Evolutionary conservation across 148 eudicot species (phyloP).

Genomic region (Gaultheria prostrata): DNA sequence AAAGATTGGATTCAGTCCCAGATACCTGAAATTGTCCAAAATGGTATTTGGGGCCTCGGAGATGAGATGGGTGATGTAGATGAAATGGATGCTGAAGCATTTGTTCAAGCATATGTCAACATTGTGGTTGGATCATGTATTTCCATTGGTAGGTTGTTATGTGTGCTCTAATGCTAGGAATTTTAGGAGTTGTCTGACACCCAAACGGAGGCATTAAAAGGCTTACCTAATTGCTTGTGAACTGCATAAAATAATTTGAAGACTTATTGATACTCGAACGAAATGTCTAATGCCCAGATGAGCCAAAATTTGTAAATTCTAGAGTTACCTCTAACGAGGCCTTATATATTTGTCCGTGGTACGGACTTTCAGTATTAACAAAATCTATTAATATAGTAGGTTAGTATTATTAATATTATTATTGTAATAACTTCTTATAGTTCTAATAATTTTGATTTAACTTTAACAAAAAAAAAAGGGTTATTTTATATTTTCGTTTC

Average conservation of each 20-base stretch:
- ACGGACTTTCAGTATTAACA: background rate
- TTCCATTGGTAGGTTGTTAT: conserved; percentile 71
- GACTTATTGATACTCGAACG: background rate
- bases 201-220: background rate
- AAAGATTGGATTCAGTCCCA: conserved; percentile 89
- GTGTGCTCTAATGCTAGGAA: background rate
- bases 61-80: conserved; percentile 59
- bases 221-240: background rate
- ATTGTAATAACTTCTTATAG: too few relatives aligned
- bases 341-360: background rate
- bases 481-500: too few relatives aligned
- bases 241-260: background rate
- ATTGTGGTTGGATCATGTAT: conserved; percentile 89
- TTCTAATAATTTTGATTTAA: too few relatives aligned
- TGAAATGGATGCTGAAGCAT: conserved; percentile 72
- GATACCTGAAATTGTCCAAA: conserved; percentile 71
- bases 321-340: background rate
- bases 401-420: too few relatives aligned
- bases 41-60: conserved; percentile 53
- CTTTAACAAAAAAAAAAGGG: too few relatives aligned
- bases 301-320: background rate
- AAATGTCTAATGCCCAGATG: background rate
- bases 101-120: conserved; percentile 90
- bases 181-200: background rate
- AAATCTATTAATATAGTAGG: too few relatives aligned